Conservation (phyloP, 768 basidiomycete species). For the Psilocybe cyanescens region DNA sequence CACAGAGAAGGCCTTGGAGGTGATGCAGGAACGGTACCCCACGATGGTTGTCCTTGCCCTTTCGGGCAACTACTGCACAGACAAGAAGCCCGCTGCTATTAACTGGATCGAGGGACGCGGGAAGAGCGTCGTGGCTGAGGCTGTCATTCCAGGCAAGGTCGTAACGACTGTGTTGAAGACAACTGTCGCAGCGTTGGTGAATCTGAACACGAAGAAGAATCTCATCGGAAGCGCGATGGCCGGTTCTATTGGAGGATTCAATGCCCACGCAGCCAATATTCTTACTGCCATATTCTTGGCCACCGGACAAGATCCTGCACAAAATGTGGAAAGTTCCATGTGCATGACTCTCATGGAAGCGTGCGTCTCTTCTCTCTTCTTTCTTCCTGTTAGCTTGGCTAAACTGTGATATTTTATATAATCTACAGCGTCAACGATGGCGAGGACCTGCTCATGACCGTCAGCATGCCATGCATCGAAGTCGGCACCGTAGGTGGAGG, state of each 20-base stretch:
- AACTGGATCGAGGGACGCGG: slow-evolving; percentile 2
- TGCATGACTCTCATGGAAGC: slow-evolving; percentile 4
- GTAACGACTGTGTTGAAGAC: not conserved
- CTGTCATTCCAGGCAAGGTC: not conserved
- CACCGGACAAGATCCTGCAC: not conserved
- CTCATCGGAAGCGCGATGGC: slow-evolving; percentile 1
- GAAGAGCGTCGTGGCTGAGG: not conserved
- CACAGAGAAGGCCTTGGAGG: not conserved
- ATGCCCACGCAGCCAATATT: not conserved
- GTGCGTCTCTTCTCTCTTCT: not conserved
- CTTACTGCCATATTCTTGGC: slow-evolving; percentile 3
- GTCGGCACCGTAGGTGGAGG: not conserved
- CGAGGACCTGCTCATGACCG: slow-evolving; percentile 1
- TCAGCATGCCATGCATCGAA: slow-evolving; percentile 4
- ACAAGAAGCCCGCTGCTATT: not conserved
- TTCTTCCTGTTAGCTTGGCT: not conserved
- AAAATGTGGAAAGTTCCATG: slow-evolving; percentile 1
- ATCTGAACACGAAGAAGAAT: not conserved
- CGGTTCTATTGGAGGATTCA: not conserved
- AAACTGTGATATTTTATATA: not conserved
- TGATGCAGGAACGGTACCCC: not conserved
- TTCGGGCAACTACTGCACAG: not conserved
- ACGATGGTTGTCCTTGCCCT: slow-evolving; percentile 1
- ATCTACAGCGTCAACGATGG: not conserved
- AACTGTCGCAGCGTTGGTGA: not conserved